Evolutionary conservation across 768 basidiomycete genomes (phyloP), one percentile per base, ranked within the genome.

Genomic region (Hebeloma cylindrosporum): DNA sequence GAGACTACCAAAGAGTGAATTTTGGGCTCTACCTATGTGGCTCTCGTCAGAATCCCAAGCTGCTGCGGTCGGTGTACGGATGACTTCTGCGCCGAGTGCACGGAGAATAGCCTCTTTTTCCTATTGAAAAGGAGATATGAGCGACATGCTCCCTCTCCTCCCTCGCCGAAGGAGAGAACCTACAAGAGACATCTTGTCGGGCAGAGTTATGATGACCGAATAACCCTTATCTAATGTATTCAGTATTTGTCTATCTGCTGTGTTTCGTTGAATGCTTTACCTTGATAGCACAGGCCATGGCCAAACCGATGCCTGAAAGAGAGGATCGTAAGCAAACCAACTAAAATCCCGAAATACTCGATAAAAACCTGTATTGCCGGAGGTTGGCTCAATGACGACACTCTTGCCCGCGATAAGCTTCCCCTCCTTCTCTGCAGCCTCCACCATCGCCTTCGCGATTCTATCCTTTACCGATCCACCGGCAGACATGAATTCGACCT

Each of bases 401-500:
- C 88, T 92, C 66, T 90, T 74, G 0, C 93, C 93, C 1, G 89
- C 88, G 26, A 90, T 75, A 29, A 99, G 79, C 38, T 72, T 82
- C 25, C 93, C 94, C 25, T 91, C 84, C 42, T 74, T 73, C 72
- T 99, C 96, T 5, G 95, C 96, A n/a, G 85, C 79, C 52, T 93
- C 85, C 2, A 98, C 81, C 95, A 99, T 99, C 8, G 91, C 83
- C 64, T 92, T 94, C 20, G 93, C 94, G 41, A 98, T 95, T 47
- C 94, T 75, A 62, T 98, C 95, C 70, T 99, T 99, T 47, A 97
- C 87, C 2, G 88, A 93, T 2, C 95, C 95, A 7, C 95, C 96
- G 2, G 83, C 85, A 14, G 89, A 93, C 60, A 89, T 78, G 62
- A 80, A 97, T 57, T 99, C 95, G 11, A 88, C 74, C 66, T 96